Evolutionary conservation across 768 basidiomycete genomes (phyloP).

Genomic region (Xerocomus brunneocitrinus): DNA sequence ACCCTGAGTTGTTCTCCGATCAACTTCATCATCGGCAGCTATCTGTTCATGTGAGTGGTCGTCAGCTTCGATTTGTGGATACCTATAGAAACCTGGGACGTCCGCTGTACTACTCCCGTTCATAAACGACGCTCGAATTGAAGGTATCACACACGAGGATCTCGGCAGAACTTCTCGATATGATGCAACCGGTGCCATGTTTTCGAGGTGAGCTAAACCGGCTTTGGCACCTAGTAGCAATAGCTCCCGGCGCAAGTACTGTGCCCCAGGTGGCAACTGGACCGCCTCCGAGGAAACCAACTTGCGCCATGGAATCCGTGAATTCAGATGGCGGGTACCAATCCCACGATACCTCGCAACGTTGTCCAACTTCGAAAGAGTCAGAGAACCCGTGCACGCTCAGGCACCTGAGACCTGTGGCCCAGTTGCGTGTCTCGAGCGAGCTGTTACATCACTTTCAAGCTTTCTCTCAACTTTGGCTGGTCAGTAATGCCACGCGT

Average conservation of each 20-base stretch:
- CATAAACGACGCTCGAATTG: background rate
- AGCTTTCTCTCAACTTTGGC: background rate
- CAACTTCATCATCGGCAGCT: too few species aligned
- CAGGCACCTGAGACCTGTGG: background rate
- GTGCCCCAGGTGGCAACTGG: background rate
- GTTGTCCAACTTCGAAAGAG: background rate
- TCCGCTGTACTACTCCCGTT: background rate
- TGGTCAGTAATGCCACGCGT: background rate
- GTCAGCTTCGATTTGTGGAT: background rate
- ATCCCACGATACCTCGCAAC: background rate
- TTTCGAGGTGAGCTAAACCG: background rate
- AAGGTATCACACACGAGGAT: background rate
- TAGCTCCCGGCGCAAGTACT: background rate
- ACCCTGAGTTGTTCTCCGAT: too few species aligned
- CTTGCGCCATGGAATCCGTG: background rate
- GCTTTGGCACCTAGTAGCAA: background rate
- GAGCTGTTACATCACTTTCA: too few species aligned
- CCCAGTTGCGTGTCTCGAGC: background rate
- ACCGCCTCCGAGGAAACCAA: background rate
- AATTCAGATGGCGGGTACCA: background rate
- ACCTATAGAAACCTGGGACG: too few species aligned
- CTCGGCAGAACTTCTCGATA: background rate
- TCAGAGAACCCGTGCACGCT: background rate
- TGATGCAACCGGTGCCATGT: background rate
- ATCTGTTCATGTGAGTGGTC: too few species aligned